Percentiles rank a stretch among this genome's conserved stretches.
phyloP scores from a whole-genome alignment of 495 filamentous ascomycete species.

The Neurospora sp. region DNA sequence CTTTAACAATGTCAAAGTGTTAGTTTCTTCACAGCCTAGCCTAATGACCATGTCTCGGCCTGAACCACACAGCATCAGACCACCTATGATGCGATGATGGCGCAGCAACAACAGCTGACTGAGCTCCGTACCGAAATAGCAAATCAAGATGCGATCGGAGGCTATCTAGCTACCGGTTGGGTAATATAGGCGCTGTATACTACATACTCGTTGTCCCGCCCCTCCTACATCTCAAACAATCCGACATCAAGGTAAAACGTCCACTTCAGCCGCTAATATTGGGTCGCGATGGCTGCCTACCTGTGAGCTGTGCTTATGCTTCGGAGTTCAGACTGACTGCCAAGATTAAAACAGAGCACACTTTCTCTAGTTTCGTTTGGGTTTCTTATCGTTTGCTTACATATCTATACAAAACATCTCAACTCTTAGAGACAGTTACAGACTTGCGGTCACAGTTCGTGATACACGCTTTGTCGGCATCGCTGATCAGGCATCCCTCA shows the following conservation, averaged over 20 bases:
- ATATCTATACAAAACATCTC: neutral
- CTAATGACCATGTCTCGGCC: neutral
- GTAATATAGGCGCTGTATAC: neutral
- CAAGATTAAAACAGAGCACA: neutral
- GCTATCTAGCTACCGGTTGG: neutral
- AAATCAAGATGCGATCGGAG: neutral
- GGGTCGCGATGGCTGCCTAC: neutral
- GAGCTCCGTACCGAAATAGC: neutral
- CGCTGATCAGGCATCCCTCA: neutral
- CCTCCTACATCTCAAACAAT: neutral
- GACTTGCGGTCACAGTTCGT: neutral
- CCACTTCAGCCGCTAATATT: neutral
- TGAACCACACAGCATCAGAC: neutral
- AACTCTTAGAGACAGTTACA: neutral
- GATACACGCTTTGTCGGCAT: neutral
- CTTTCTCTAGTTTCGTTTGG: neutral
- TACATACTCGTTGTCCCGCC: neutral
- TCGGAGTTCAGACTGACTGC: neutral
- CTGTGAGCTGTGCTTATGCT: neutral
- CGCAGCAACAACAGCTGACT: neutral
- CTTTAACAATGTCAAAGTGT: neutral
- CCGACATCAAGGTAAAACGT: neutral
- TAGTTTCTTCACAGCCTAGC: neutral
- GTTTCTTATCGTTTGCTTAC: neutral
- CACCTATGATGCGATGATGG: neutral